Evolutionary conservation across 768 basidiomycete species (phyloP), one percentile per base, ranked within the genome.

Genomic region (Collybiopsis confluens): DNA sequence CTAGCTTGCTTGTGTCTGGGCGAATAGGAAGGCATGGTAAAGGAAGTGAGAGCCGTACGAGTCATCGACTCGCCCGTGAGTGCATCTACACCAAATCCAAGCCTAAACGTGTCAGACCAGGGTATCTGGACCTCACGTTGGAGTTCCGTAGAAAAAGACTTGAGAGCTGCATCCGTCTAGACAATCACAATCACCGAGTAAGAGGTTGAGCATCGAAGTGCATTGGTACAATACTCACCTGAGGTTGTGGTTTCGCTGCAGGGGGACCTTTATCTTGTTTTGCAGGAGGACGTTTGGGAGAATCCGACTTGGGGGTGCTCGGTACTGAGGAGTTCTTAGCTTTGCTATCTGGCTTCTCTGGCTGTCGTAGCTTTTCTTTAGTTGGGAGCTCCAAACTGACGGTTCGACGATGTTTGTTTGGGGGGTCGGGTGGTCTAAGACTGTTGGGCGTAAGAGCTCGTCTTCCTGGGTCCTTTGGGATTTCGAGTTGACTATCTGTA

Each of bases 41-140:
- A 54, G 8, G 45, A 8, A 7, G 45, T 49, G 21, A 62, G 54
- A 10, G 58, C 61, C 42, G 51, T 50, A 30, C 37, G 27, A 44
- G 61, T 41, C 45, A 50, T 58, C 13, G 56, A 59, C 52, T 62
- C 61, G 38, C 61, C 61, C 1, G 58, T 62, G 18, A 62, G 52
- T 18, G 58, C 61, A 50, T 58, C 40, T 21, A 62, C 35, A 2
- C 61, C 61, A 20, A 54, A 59, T 4, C 61, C 61, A 1, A 21
- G 43, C 38, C 58, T 54, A 45, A 56, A 62, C 5, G 41, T 45
- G 16, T 56, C 55, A 2, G 56, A 54, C 61, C 61, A 62, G 10
- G 61, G 61, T 15, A 62, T 56, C 11, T 55, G 44, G 41, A 56
- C 42, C 10, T 58, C 46, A 8, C 33, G 37, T n/a, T 58, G 54